phyloP scores from a whole-genome alignment of 257 asterid genomes.

The Sherardia arvensis region DNA sequence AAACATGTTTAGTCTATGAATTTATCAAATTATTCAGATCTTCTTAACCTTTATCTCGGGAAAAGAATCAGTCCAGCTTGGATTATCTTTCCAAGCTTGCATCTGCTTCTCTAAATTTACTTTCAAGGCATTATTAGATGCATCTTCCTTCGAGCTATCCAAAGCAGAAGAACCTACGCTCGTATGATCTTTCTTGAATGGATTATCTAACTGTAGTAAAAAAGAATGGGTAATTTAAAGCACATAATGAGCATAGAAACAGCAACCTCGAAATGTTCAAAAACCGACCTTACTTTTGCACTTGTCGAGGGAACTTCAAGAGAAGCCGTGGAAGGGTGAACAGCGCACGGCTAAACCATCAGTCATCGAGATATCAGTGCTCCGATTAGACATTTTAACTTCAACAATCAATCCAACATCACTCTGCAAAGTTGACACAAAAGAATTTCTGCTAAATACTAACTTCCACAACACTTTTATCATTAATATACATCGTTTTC shows the following conservation, averaged over 20 bases:
- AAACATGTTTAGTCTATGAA: not conserved
- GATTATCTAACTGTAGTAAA: constrained; percentile 32
- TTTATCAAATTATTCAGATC: not conserved
- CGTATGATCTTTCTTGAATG: constrained; percentile 20
- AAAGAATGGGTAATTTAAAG: not conserved
- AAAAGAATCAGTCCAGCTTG: constrained; percentile 55
- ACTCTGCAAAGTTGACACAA: not conserved
- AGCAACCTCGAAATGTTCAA: not conserved
- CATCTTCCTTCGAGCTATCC: constrained; percentile 18
- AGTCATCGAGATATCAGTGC: not conserved
- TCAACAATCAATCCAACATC: not conserved
- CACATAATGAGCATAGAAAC: not conserved
- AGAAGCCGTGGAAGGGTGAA: constrained; percentile 7
- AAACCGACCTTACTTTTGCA: constrained; percentile 15
- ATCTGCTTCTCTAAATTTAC: constrained; percentile 58
- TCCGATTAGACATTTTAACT: constrained; percentile 10
- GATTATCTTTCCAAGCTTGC: constrained; percentile 71
- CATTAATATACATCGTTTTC: not conserved
- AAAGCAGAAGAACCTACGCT: constrained; percentile 12
- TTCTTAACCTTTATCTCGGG: constrained; percentile 53
- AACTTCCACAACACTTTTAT: no score
- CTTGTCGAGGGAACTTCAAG: constrained; percentile 13
- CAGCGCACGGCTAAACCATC: not conserved
- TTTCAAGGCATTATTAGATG: constrained; percentile 17
- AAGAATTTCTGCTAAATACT: no score